phyloP scores from a whole-genome alignment of 2,329 filamentous ascomycete species.

The Canariomyces notabilis region DNA sequence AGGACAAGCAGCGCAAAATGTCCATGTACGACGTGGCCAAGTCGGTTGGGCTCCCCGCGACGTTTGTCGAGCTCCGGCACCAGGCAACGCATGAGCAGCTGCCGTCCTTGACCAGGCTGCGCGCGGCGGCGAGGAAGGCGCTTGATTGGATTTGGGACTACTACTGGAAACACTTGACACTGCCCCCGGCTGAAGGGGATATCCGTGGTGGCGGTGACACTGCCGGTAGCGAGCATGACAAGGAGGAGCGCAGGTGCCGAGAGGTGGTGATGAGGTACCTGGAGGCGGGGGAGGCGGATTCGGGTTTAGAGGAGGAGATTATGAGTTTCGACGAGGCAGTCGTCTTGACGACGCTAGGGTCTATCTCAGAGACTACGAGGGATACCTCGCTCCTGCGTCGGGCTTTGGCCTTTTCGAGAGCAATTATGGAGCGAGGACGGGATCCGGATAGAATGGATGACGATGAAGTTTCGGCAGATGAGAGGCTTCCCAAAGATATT shows the following conservation, averaged over 20 bases:
- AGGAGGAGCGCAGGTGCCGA: neutral
- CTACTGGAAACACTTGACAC: slow-evolving; percentile 62
- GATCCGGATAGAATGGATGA: slow-evolving; percentile 15
- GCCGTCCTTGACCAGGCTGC: slow-evolving; percentile 68
- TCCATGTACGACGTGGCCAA: slow-evolving; percentile 70
- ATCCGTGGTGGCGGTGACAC: slow-evolving; percentile 4
- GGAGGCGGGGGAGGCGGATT: slow-evolving; percentile 9
- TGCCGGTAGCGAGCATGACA: neutral
- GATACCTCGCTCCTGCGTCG: slow-evolving; percentile 42
- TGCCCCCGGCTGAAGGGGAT: slow-evolving; percentile 29
- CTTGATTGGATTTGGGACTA: slow-evolving; percentile 83
- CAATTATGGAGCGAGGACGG: slow-evolving; percentile 32
- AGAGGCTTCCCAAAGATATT: neutral
- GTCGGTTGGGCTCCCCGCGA: slow-evolving; percentile 63
- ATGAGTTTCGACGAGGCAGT: slow-evolving; percentile 33
- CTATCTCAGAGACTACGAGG: slow-evolving; percentile 36
- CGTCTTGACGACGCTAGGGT: slow-evolving; percentile 36
- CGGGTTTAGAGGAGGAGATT: slow-evolving; percentile 29
- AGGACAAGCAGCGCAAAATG: slow-evolving; percentile 60
- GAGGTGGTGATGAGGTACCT: slow-evolving; percentile 14
- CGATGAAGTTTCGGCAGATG: slow-evolving; percentile 1
- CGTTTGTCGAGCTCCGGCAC: slow-evolving; percentile 84
- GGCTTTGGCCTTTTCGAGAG: slow-evolving; percentile 40
- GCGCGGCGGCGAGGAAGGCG: slow-evolving; percentile 63
- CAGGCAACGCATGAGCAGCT: slow-evolving; percentile 87